Percentiles rank a stretch among this genome's conserved stretches.
Conservation (phyloP, 768 basidiomycete species). For the Pleurotus eryngii region DNA sequence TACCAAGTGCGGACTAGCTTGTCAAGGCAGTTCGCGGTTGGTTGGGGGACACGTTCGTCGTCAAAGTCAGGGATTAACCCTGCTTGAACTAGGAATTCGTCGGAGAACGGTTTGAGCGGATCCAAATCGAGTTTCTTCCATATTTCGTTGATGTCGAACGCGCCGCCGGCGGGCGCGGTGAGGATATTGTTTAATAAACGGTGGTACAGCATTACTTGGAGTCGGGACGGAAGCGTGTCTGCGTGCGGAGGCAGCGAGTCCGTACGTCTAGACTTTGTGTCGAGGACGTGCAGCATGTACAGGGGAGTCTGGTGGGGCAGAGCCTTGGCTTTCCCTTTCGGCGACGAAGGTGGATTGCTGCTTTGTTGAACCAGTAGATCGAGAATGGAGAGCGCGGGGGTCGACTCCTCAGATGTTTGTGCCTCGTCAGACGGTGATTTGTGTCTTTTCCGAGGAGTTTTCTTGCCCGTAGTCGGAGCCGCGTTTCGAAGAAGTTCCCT, state of each 20-base stretch:
- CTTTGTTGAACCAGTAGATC: too few species aligned
- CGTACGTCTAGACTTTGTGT: slow-evolving; percentile 67
- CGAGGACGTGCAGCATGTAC: slow-evolving; percentile 45
- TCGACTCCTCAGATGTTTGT: background rate
- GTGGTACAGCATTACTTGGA: slow-evolving; percentile 80
- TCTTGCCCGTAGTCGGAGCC: slow-evolving; percentile 6
- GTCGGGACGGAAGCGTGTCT: slow-evolving; percentile 54
- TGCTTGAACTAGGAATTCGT: slow-evolving; percentile 43
- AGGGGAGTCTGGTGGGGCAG: slow-evolving; percentile 5
- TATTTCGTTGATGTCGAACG: slow-evolving; percentile 50
- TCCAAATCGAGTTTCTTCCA: slow-evolving; percentile 49
- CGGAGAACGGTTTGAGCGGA: slow-evolving; percentile 44
- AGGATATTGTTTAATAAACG: slow-evolving; percentile 57
- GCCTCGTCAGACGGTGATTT: slow-evolving; percentile 15
- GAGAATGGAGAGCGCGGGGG: too few species aligned
- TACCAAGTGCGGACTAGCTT: slow-evolving; percentile 33
- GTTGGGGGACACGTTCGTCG: slow-evolving; percentile 8
- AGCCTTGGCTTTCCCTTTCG: background rate
- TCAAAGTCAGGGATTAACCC: slow-evolving; percentile 21
- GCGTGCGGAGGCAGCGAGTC: slow-evolving; percentile 49
- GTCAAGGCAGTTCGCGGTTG: slow-evolving; percentile 29
- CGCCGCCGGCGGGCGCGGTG: slow-evolving; percentile 24
- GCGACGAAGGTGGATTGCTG: background rate
- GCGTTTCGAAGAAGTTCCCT: slow-evolving; percentile 1
- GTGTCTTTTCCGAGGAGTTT: slow-evolving; percentile 15